Evolutionary conservation across 2,329 filamentous ascomycete species (phyloP).

Genomic region (Calonectria honghensis): DNA sequence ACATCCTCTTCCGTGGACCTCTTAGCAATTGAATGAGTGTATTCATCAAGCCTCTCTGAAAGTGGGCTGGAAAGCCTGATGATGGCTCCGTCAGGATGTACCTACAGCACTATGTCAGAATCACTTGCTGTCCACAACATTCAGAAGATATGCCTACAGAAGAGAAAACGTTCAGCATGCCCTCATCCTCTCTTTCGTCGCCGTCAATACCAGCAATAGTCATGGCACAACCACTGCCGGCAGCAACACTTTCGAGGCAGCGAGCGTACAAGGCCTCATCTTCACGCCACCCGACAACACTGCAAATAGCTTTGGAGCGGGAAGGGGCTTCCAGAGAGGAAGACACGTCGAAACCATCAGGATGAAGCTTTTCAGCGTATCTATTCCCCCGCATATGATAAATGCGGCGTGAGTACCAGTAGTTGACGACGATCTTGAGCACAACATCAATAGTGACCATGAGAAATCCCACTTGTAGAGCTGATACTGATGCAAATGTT

Average conservation of each 20-base stretch:
- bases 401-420: constrained; percentile 16
- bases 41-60: constrained; percentile 3
- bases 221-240: background rate
- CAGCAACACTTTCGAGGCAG: constrained; percentile 3
- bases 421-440: constrained; percentile 16
- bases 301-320: constrained; percentile 1
- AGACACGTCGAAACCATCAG: background rate
- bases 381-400: background rate
- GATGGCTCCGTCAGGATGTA: constrained; percentile 7
- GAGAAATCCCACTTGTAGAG: constrained; percentile 6
- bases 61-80: constrained; percentile 1
- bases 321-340: background rate
- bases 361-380: background rate
- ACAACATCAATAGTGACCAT: constrained; percentile 15
- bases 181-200: constrained; percentile 4
- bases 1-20: background rate
- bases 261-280: constrained; percentile 10
- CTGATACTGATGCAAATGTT: constrained; percentile 16
- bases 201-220: constrained; percentile 18
- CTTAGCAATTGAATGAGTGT: background rate
- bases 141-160: background rate
- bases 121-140: background rate
- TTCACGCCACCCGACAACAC: constrained; percentile 8
- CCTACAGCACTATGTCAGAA: background rate
- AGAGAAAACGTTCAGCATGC: constrained; percentile 8